A percentile compares a stretch with the other conserved stretches of the same genome.
Conservation (phyloP, 148 eudicot genomes). For the Silene latifolia region DNA sequence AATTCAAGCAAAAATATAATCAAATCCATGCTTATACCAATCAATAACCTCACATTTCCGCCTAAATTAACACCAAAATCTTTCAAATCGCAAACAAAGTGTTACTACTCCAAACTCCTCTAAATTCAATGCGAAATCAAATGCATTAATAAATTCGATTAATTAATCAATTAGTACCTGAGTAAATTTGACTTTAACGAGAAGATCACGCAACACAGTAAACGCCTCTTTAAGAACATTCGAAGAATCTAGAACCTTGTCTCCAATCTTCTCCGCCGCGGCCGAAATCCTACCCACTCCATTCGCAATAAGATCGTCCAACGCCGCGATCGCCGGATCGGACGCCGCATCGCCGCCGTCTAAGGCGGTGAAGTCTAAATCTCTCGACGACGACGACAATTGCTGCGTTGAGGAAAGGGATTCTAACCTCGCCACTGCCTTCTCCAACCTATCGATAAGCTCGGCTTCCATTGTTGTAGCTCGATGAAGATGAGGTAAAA, state of each 20-base stretch:
- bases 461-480: constrained; percentile 51
- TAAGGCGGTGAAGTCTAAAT: constrained; percentile 16
- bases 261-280: constrained; percentile 84
- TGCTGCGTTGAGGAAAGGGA: constrained; percentile 28
- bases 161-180: constrained; percentile 36
- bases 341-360: constrained; percentile 36
- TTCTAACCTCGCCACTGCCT: constrained; percentile 45
- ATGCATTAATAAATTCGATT: neutral
- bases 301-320: constrained; percentile 57
- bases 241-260: constrained; percentile 62
- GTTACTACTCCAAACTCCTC: too few species aligned
- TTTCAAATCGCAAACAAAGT: neutral
- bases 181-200: constrained; percentile 63
- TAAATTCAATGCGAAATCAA: neutral
- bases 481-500: neutral
- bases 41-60: neutral
- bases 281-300: constrained; percentile 46
- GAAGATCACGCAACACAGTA: constrained; percentile 61
- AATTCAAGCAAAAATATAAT: neutral
- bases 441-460: constrained; percentile 28
- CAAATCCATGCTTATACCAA: neutral
- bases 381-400: constrained; percentile 21
- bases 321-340: constrained; percentile 82
- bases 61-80: neutral
- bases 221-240: constrained; percentile 55